Conservation (phyloP, 495 filamentous ascomycete genomes). For the Penicillium flavigenum region DNA sequence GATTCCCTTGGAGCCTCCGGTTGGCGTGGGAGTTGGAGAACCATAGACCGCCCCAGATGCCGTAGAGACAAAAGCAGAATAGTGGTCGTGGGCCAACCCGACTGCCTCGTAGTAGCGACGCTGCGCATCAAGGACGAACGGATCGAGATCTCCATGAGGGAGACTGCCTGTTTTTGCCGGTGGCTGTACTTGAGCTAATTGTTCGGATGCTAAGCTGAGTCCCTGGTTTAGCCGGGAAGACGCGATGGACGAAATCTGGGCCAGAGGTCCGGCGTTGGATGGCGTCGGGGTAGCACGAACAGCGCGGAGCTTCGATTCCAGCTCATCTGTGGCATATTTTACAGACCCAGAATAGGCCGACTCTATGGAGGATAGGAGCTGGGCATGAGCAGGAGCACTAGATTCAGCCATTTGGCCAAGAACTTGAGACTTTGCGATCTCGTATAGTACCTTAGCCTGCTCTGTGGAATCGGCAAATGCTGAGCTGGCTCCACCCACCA, state of each 20-base stretch:
- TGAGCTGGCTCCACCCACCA: slow-evolving; percentile 37
- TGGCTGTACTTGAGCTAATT: slow-evolving; percentile 59
- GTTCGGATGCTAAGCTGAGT: slow-evolving; percentile 61
- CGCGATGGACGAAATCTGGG: slow-evolving; percentile 63
- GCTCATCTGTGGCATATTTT: slow-evolving; percentile 57
- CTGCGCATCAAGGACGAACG: slow-evolving; percentile 59
- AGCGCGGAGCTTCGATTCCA: slow-evolving; percentile 36
- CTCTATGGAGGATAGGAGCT: slow-evolving; percentile 66
- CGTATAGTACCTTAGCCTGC: slow-evolving; percentile 62
- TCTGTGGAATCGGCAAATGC: slow-evolving; percentile 61
- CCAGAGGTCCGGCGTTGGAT: slow-evolving; percentile 48
- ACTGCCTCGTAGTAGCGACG: slow-evolving; percentile 75
- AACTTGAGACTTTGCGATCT: slow-evolving; percentile 62
- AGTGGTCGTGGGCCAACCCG: slow-evolving; percentile 73
- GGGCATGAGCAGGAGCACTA: slow-evolving; percentile 58
- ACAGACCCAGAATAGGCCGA: slow-evolving; percentile 66
- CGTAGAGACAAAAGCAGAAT: slow-evolving; percentile 67
- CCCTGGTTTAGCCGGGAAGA: slow-evolving; percentile 64
- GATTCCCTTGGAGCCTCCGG: slow-evolving; percentile 32
- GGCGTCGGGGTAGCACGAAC: slow-evolving; percentile 35
- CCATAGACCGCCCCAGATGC: slow-evolving; percentile 60
- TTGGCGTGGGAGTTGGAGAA: slow-evolving; percentile 47
- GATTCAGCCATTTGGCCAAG: slow-evolving; percentile 66
- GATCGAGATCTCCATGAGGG: slow-evolving; percentile 46
- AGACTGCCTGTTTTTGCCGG: slow-evolving; percentile 58